Evolutionary conservation across 352 stramenopile genomes (phyloP).

Genomic region (Phytophthora podocarpi): DNA sequence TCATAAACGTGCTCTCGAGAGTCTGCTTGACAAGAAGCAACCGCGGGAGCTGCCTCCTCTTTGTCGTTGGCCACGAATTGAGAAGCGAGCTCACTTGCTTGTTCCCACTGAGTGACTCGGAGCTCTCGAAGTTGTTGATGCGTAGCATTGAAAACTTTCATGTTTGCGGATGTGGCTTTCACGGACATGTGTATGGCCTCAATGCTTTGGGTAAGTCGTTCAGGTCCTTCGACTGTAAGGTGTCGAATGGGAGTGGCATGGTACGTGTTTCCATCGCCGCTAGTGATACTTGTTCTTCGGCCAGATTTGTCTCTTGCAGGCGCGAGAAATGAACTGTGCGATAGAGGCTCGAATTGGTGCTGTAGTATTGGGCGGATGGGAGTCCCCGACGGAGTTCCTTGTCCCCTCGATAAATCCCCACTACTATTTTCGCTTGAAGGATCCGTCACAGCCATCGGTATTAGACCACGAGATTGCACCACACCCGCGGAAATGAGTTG

Average conservation of each 20-base stretch:
- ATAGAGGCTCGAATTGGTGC: slow-evolving; percentile 49
- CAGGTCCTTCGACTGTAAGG: slow-evolving; percentile 35
- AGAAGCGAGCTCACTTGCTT: slow-evolving; percentile 49
- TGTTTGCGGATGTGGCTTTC: slow-evolving; percentile 30
- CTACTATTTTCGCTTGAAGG: slow-evolving; percentile 6
- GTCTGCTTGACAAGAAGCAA: slow-evolving; percentile 23
- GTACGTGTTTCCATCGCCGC: slow-evolving; percentile 43
- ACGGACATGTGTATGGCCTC: slow-evolving; percentile 40
- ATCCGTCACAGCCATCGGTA: slow-evolving; percentile 2
- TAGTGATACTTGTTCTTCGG: slow-evolving; percentile 16
- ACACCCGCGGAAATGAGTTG: slow-evolving; percentile 50
- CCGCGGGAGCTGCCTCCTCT: neutral
- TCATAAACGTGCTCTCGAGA: slow-evolving; percentile 58
- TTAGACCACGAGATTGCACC: slow-evolving; percentile 40
- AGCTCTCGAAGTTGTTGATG: slow-evolving; percentile 43
- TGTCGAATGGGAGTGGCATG: slow-evolving; percentile 44
- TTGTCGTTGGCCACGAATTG: slow-evolving; percentile 33
- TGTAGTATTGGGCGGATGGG: slow-evolving; percentile 42
- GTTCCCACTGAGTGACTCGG: slow-evolving; percentile 54
- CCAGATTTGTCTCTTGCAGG: slow-evolving; percentile 24
- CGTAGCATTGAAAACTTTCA: slow-evolving; percentile 39
- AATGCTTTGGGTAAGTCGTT: slow-evolving; percentile 43
- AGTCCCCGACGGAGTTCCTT: neutral
- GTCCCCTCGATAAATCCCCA: neutral
- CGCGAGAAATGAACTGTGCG: slow-evolving; percentile 41